These are phyloP conservation scores for Tardiomyces blankii DNA, from an alignment of 1,139 yeast genomes.

Conservation along the genomic window DNA sequence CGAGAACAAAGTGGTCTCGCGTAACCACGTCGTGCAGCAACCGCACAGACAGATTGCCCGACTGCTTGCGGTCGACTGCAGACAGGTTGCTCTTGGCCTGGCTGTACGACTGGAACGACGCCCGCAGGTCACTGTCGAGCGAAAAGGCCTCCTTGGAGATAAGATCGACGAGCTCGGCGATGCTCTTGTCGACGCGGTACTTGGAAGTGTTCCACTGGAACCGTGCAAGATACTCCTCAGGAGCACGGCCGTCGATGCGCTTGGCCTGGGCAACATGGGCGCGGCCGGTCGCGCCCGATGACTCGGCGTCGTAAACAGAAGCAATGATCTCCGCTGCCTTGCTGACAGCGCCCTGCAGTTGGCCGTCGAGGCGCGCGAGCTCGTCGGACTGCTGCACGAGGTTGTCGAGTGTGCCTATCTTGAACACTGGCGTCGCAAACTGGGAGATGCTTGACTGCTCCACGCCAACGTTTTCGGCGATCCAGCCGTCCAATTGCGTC, in stretches of 20 bases:
- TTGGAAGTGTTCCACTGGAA: constrained; percentile 85
- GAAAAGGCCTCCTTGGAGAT: constrained; percentile 71
- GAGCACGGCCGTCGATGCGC: constrained; percentile 38
- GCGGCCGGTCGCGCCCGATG: constrained; percentile 30
- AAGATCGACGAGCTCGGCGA: constrained; percentile 58
- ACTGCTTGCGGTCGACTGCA: constrained; percentile 85
- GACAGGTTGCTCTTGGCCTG: constrained; percentile 73
- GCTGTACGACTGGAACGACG: constrained; percentile 58
- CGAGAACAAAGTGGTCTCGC: constrained; percentile 72
- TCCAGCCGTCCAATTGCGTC: constrained; percentile 31
- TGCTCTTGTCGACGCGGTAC: constrained; percentile 74
- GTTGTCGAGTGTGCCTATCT: constrained; percentile 90
- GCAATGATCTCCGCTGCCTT: constrained; percentile 68
- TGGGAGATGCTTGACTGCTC: constrained; percentile 21
- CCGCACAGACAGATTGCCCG: constrained; percentile 86
- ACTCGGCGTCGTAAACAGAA: constrained; percentile 32
- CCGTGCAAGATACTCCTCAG: constrained; percentile 53
- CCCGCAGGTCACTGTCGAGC: constrained; percentile 73
- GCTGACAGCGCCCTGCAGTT: constrained; percentile 52
- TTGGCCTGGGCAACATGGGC: constrained; percentile 36
- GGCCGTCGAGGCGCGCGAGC: constrained; percentile 65
- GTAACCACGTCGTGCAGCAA: constrained; percentile 83
- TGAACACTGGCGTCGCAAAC: constrained; percentile 72
- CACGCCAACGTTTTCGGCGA: constrained; percentile 18
- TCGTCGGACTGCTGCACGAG: constrained; percentile 88